Conservation (phyloP, 2,329 filamentous ascomycete species). For the Colletotrichum gloeosporioides region DNA sequence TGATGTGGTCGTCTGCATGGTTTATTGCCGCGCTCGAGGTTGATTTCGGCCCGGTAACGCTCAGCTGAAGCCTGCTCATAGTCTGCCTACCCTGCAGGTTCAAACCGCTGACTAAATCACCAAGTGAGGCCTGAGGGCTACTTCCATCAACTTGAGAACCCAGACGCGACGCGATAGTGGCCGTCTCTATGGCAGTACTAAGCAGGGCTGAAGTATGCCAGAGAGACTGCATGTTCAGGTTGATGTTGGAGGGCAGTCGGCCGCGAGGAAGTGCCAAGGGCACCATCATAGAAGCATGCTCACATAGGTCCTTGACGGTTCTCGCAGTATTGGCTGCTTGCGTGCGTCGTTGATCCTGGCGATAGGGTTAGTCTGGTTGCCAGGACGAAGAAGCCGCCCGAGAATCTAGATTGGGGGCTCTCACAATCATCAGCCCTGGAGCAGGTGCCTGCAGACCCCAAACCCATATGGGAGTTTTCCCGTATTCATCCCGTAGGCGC, state of each 20-base stretch:
- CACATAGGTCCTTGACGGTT: constrained; percentile 71
- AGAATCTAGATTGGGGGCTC: neutral
- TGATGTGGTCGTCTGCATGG: constrained; percentile 31
- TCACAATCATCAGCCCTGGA: constrained; percentile 2
- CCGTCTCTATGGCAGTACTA: constrained; percentile 77
- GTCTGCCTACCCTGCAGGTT: constrained; percentile 81
- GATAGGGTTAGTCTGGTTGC: neutral
- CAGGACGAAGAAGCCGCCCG: neutral
- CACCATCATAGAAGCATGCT: constrained; percentile 77
- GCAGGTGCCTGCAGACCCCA: constrained; percentile 78
- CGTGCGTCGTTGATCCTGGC: constrained; percentile 62
- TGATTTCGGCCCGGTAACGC: constrained; percentile 46
- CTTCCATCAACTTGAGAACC: constrained; percentile 42
- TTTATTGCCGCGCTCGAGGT: constrained; percentile 25
- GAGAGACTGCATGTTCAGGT: constrained; percentile 65
- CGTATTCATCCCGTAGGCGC: constrained; percentile 85
- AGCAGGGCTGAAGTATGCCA: constrained; percentile 87
- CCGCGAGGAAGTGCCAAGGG: constrained; percentile 72
- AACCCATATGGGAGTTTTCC: constrained; percentile 84
- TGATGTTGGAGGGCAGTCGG: constrained; percentile 61
- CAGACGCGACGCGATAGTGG: constrained; percentile 78
- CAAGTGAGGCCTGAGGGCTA: constrained; percentile 53
- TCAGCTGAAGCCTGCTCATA: constrained; percentile 77
- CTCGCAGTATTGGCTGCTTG: constrained; percentile 77
- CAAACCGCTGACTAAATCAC: constrained; percentile 68